Base-by-base conservation (phyloP, 2,329 filamentous ascomycete genomes). In the Coniochaeta sp. region DNA sequence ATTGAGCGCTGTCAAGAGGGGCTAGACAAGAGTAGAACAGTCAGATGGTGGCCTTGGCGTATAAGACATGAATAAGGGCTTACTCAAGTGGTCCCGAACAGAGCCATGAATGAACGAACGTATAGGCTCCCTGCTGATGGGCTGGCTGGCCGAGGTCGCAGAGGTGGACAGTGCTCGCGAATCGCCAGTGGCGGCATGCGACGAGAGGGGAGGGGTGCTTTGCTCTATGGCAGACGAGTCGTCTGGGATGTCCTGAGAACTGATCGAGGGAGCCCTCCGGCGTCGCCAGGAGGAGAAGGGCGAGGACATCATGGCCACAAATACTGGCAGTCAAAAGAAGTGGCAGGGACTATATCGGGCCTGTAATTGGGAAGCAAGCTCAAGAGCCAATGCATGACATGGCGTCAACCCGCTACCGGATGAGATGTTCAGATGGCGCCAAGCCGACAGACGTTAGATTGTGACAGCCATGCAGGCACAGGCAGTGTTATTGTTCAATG, bases 51-150 rank as follows among this genome's bases (percentile, higher is more conserved):
- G 16, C 5, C 24, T 52, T 31, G 22, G 9, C 47, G 22, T 17
- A 17, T 52, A 28, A 14, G 6, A 38, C 34, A 17, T 16, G 57
- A 50, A 61, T 43, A 40, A 44, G 58, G n/a, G 71, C 76, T 60
- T 76, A 88, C 86, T 81, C 67, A 82, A 72, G 67, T 81, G 76
- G 47, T 85, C 83, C 63, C 86, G 81, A 40, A 83, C 79, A 43
- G 85, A 84, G 59, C 86, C 83, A 65, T 89, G 86, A 59, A 89
- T 85, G 65, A 89, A 91, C 2, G 88, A 90, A 60, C 89, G 81
- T 57, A 88, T 86, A 5, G 88, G 88, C 62, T 89, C 87, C 70
- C 83, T 80, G 28, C 16, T 57, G n/a, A 36, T 57, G 33, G 5
- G 9, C 54, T 38, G 54, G 24, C 65, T 70, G 16, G 69, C 64